Evolutionary conservation across 1,284 basidiomycete species (phyloP).

Genomic region (Prillingera fragicola): DNA sequence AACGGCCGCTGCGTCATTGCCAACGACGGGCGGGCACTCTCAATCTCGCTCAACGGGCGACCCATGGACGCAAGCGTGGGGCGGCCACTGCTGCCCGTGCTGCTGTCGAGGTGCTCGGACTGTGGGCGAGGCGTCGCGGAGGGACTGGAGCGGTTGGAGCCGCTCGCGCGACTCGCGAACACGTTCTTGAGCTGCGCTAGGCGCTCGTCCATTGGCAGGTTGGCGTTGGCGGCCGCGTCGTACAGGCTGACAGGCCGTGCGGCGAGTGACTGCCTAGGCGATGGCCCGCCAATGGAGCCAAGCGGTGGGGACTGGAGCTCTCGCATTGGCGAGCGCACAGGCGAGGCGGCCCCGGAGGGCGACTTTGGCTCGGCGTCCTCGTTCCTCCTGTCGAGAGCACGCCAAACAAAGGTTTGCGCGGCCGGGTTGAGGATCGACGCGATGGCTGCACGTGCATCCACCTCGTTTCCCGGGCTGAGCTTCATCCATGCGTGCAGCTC

Average conservation of each 20-base stretch:
- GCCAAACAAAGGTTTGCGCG: conserved; percentile 37
- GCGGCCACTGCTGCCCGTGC: background rate
- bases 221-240: conserved; percentile 24
- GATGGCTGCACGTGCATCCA: conserved; percentile 63
- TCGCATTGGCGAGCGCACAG: conserved; percentile 15
- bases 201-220: conserved; percentile 36
- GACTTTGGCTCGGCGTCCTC: conserved; percentile 32
- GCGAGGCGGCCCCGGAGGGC: conserved; percentile 1
- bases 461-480: conserved; percentile 79
- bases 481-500: conserved; percentile 92
- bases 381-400: conserved; percentile 35
- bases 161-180: conserved; percentile 17
- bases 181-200: conserved; percentile 41
- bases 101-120: background rate
- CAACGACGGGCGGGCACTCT: background rate
- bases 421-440: conserved; percentile 29
- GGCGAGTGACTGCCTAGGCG: conserved; percentile 21
- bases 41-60: background rate
- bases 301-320: conserved; percentile 18
- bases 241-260: conserved; percentile 24
- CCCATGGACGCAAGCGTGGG: too few species aligned
- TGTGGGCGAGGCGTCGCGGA: background rate
- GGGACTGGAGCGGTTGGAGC: too few species aligned
- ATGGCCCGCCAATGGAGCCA: conserved; percentile 1
- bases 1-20: background rate